phyloP scores from a whole-genome alignment of 371 early-diverging fungal species.

The Mucor plumbeus region DNA sequence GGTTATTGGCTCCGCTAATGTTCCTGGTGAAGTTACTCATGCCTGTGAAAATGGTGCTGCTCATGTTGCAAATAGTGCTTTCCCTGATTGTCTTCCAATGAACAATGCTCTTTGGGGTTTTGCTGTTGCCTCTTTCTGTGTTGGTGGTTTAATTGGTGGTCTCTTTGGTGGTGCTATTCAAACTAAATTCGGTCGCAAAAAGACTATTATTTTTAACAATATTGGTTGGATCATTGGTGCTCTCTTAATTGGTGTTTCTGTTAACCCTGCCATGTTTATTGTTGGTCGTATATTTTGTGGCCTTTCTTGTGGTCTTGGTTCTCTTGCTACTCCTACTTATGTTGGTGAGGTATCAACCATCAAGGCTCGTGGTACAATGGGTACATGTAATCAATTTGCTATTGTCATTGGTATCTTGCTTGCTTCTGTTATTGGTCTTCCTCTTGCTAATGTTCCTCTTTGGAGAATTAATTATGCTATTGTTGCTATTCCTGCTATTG shows the following conservation, averaged over 20 bases:
- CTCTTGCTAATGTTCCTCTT: constrained; percentile 61
- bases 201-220: constrained; percentile 65
- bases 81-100: too few relatives aligned
- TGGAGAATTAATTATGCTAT: constrained; percentile 73
- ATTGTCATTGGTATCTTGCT: constrained; percentile 77
- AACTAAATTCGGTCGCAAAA: constrained; percentile 66
- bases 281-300: constrained; percentile 50
- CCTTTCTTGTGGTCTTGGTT: constrained; percentile 69
- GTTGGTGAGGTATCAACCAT: constrained; percentile 80
- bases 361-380: constrained; percentile 68
- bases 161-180: constrained; percentile 61
- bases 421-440: constrained; percentile 64
- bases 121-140: constrained; percentile 64
- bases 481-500: constrained; percentile 65
- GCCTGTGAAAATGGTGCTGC: constrained; percentile 25
- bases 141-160: constrained; percentile 77
- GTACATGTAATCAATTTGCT: constrained; percentile 28
- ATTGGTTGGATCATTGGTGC: constrained; percentile 68
- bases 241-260: constrained; percentile 51
- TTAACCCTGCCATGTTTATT: not conserved
- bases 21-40: constrained; percentile 39
- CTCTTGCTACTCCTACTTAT: constrained; percentile 80
- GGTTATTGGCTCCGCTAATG: constrained; percentile 53
- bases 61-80: too few relatives aligned
- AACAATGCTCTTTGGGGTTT: constrained; percentile 44